Evolutionary conservation across 345 rosid species (phyloP).

Genomic region (Clarkia xantiana): DNA sequence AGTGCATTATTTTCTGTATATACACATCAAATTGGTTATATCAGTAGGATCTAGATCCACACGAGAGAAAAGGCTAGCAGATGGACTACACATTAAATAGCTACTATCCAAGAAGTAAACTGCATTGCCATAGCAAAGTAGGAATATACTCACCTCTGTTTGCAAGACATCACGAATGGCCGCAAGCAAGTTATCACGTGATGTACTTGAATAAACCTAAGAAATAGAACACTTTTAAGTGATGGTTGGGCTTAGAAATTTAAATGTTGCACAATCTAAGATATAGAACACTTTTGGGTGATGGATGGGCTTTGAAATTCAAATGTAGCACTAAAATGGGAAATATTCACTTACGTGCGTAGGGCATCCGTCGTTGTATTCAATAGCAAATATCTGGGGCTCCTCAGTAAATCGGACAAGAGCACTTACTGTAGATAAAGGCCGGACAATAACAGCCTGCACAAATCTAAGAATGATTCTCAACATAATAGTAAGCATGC

Average conservation of each 20-base stretch:
- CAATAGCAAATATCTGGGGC: slow-evolving; percentile 99
- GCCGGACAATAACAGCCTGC: slow-evolving; percentile 98
- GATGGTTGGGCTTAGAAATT: background rate
- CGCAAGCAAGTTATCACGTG: slow-evolving; percentile 90
- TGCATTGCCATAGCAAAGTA: background rate
- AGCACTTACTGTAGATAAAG: slow-evolving; percentile 69
- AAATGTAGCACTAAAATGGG: slow-evolving; percentile 6
- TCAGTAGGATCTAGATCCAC: background rate
- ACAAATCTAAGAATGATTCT: slow-evolving; percentile 75
- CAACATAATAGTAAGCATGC: slow-evolving; percentile 22
- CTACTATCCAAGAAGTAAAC: background rate
- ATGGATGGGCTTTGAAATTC: slow-evolving; percentile 4
- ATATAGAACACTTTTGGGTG: too few relatives aligned
- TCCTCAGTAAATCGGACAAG: slow-evolving; percentile 98
- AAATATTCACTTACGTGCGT: slow-evolving; percentile 55
- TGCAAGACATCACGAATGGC: slow-evolving; percentile 94
- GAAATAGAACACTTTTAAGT: background rate
- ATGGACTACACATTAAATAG: background rate
- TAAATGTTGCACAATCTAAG: slow-evolving; percentile 7
- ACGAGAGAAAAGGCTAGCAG: background rate
- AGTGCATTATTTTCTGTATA: background rate
- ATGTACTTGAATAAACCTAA: slow-evolving; percentile 88
- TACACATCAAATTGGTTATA: background rate
- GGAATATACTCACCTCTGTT: slow-evolving; percentile 68
- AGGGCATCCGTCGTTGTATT: slow-evolving; percentile 92